phyloP scores from a whole-genome alignment of 1,139 yeast genomes.

The Hansenula anomala region DNA sequence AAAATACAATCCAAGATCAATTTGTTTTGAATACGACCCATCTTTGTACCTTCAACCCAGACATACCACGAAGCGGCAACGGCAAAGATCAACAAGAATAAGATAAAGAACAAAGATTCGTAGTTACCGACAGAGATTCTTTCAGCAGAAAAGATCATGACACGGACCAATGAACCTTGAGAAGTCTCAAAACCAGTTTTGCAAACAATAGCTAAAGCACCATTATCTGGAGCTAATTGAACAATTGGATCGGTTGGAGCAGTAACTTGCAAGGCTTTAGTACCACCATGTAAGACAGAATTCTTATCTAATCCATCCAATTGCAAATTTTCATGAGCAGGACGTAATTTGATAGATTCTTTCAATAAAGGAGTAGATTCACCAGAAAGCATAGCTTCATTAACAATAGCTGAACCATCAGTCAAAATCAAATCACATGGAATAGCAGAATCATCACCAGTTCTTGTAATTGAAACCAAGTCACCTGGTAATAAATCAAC shows the following conservation, averaged over 20 bases:
- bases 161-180: slow-evolving; percentile 95
- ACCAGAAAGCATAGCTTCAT: slow-evolving; percentile 98
- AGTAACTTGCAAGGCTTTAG: slow-evolving; percentile 90
- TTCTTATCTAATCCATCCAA: slow-evolving; percentile 85
- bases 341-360: slow-evolving; percentile 85
- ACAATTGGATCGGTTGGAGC: slow-evolving; percentile 49
- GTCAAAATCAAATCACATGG: slow-evolving; percentile 92
- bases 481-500: slow-evolving; percentile 88
- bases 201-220: slow-evolving; percentile 86
- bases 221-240: slow-evolving; percentile 76
- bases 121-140: slow-evolving; percentile 94
- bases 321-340: slow-evolving; percentile 60
- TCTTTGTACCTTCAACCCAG: slow-evolving; percentile 94
- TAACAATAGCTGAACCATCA: slow-evolving; percentile 88
- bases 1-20: slow-evolving; percentile 91
- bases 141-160: slow-evolving; percentile 96
- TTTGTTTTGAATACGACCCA: slow-evolving; percentile 94
- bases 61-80: slow-evolving; percentile 97
- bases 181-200: slow-evolving; percentile 98
- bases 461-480: slow-evolving; percentile 80
- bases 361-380: slow-evolving; percentile 95
- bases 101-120: slow-evolving; percentile 88
- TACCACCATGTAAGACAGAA: slow-evolving; percentile 91
- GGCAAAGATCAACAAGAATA: slow-evolving; percentile 86
- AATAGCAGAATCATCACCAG: slow-evolving; percentile 85